A percentile compares a stretch with the other conserved stretches of the same genome.
These are phyloP conservation scores for Mycogone perniciosa DNA, from an alignment of 2,329 filamentous ascomycete species.

Conservation along the genomic window DNA sequence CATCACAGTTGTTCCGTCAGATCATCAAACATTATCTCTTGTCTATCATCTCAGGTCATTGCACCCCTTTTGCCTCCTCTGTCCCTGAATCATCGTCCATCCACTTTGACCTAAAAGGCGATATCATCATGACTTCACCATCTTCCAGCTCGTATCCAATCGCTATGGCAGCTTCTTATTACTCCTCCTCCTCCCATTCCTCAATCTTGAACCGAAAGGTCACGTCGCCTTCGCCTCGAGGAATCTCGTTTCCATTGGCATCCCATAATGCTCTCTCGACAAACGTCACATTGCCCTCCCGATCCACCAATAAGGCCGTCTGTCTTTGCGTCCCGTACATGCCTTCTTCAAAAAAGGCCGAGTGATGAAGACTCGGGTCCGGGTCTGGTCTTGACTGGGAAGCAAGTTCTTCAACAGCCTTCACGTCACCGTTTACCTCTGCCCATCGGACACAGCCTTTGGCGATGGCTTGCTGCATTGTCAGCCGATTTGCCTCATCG, in stretches of 20 bases:
- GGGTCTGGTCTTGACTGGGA: constrained; percentile 34
- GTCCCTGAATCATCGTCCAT: background rate
- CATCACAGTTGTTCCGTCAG: constrained; percentile 4
- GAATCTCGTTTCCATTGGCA: constrained; percentile 47
- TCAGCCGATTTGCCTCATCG: constrained; percentile 37
- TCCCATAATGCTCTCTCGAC: constrained; percentile 56
- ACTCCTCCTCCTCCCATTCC: constrained; percentile 37
- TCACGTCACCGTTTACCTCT: constrained; percentile 29
- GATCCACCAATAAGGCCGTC: constrained; percentile 56
- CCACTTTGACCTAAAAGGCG: background rate
- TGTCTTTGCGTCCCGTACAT: constrained; percentile 61
- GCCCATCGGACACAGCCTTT: constrained; percentile 33
- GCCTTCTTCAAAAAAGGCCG: constrained; percentile 48
- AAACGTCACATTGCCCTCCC: constrained; percentile 55
- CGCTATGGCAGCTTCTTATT: too few species aligned
- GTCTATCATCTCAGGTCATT: background rate
- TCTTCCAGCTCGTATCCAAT: background rate
- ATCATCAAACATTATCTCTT: background rate
- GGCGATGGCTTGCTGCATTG: constrained; percentile 38
- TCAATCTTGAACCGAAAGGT: constrained; percentile 52
- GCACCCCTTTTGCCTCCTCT: background rate
- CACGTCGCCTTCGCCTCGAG: constrained; percentile 49
- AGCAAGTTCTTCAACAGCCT: constrained; percentile 30
- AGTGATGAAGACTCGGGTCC: constrained; percentile 17
- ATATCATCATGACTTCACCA: background rate